Base-by-base conservation (phyloP, 306 rosid species). In the Echinosophora koreensis region DNA sequence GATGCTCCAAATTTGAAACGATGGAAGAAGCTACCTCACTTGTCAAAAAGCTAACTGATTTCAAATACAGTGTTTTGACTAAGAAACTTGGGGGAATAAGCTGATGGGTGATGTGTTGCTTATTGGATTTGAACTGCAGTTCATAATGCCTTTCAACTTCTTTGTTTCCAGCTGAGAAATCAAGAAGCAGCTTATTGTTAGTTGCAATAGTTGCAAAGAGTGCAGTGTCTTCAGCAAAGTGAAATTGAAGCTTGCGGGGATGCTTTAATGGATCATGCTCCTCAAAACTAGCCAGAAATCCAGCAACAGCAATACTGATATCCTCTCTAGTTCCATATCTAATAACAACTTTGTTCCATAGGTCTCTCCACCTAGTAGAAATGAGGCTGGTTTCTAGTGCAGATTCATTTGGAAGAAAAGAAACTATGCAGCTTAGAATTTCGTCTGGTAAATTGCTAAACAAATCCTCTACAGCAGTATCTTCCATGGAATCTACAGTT, bases 391-490 rank as follows among this genome's bases (percentile, higher is more conserved):
- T 94, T 77, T 87, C 82, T 0, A 91, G 81, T 62, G 92, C 89
- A 61, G 84, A 82, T 74, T 90, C 94, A 15, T 76, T 77, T 35
- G 97, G 90, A 38, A 94, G 89, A 77, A 86, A 89, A 22, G 97
- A 81, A 55, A 92, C 76, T 39, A 90, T 77, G 59, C 74, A 63
- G 59, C 90, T 14, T 39, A 94, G 83, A 56, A 90, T 75, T 51
- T 91, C 88, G 13, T 82, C 80, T 64, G 88, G 82, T 27, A 85
- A 65, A 74, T 56, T 39, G 32, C 47, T 54, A 30, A 85, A 82
- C 39, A 42, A 17, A 52, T 78, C 69, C 18, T 77, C 69, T 11
- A 15, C 15, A 50, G 12, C 37, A 2, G 15, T 47, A 3, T 49
- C 66, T 66, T 61, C 77, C 88, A 81, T 84, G 59, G 52, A 60